Evolutionary conservation across 108 stramenopile species (phyloP).

Genomic region (Cyclotella cryptica): DNA sequence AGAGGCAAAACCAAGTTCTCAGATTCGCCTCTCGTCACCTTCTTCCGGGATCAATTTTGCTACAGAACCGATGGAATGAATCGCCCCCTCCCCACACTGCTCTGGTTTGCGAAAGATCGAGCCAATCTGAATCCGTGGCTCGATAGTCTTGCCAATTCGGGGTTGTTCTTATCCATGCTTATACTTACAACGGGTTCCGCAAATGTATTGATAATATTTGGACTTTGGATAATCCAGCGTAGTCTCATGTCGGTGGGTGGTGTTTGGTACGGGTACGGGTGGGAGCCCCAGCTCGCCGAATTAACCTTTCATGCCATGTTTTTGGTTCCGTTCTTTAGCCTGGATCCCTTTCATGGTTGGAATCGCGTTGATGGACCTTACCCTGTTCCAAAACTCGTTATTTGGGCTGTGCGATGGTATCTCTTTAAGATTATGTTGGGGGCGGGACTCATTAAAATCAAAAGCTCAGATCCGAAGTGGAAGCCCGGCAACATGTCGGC

Average conservation of each 20-base stretch:
- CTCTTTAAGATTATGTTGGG: conserved; percentile 79
- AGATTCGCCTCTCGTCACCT: background rate
- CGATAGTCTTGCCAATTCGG: conserved; percentile 60
- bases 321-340: conserved; percentile 64
- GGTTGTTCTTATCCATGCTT: conserved; percentile 47
- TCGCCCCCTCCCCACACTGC: conserved; percentile 56
- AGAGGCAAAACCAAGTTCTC: conserved; percentile 9
- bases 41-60: conserved; percentile 58
- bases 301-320: conserved; percentile 69
- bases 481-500: conserved; percentile 59
- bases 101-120: conserved; percentile 62
- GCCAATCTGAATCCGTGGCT: conserved; percentile 70
- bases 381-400: conserved; percentile 49
- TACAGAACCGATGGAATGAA: conserved; percentile 56
- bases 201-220: conserved; percentile 65
- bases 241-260: conserved; percentile 74
- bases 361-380: conserved; percentile 4
- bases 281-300: conserved; percentile 78
- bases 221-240: conserved; percentile 65
- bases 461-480: conserved; percentile 63
- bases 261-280: conserved; percentile 70
- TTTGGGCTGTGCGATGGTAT: conserved; percentile 62
- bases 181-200: conserved; percentile 63
- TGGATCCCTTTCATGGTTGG: conserved; percentile 51
- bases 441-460: conserved; percentile 71